Base-by-base conservation (phyloP, 2,329 filamentous ascomycete species). In the Xylaria sp. region DNA sequence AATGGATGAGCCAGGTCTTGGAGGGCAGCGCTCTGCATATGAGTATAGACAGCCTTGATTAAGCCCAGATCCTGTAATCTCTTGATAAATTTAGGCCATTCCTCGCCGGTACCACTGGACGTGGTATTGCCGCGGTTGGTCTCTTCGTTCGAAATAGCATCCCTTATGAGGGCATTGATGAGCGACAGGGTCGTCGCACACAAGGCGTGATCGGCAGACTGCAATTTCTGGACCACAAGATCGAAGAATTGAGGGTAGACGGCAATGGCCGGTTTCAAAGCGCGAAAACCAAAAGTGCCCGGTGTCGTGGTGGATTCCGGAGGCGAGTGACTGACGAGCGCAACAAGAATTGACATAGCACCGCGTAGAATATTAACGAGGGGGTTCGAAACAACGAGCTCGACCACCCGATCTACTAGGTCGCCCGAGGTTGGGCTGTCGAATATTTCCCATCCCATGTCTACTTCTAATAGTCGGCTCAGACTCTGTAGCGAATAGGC, bases 61-160 rank as follows among this genome's bases (percentile, higher is more conserved):
- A 98, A 89, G 0, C 95, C 96, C 36, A 98, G 82, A 80, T 98
- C 95, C 80, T 98, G 96, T 73, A 99, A 81, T 72, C 90, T 87
- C 83, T 97, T 97, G 80, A 99, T 94, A 76, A 98, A 97, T 75
- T 93, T 96, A 58, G 94, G 93, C 94, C 96, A 98, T 75, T 98
- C 95, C 69, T 93, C 90, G 17, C 80, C 82, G 1, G 80, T 77
- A 3, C 78, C 79, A 56, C 71, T 73, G 11, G 76, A 75, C 70
- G 80, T 81, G 15, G 79, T 76, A 40, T 72, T 75, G 33, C 76
- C 76, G 68, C 78, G 78, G 5, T 76, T 77, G 10, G 75, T 74
- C 67, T 90, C 87, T 51, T 95, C 93, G 75, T 88, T 90, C 33
- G 92, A 92, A 60, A 98, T 90, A 5, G 94, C 92, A 79, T 99